These are phyloP conservation scores for Calendula officinalis DNA, from an alignment of 129 eudicot species.

Conservation along the genomic window DNA sequence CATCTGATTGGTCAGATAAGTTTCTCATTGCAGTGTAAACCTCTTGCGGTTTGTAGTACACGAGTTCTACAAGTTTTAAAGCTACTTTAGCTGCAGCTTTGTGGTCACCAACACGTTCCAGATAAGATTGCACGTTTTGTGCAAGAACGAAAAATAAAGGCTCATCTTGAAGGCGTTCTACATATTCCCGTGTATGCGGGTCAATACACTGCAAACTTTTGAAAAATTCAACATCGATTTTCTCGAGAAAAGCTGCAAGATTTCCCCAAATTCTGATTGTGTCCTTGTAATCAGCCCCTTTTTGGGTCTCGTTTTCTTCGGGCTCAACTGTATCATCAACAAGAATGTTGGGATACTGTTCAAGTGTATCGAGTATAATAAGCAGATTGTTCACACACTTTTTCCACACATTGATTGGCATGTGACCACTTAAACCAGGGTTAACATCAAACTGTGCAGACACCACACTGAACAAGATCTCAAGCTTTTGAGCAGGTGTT, in stretches of 20 bases:
- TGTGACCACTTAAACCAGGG: constrained; percentile 80
- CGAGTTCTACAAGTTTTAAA: constrained; percentile 75
- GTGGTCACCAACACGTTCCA: constrained; percentile 63
- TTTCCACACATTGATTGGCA: constrained; percentile 91
- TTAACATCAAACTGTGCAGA: constrained; percentile 97
- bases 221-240: constrained; percentile 75
- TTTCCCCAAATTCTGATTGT: constrained; percentile 92
- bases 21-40: constrained; percentile 90
- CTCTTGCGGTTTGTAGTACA: constrained; percentile 88
- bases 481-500: constrained; percentile 98
- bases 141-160: constrained; percentile 79
- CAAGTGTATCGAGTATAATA: constrained; percentile 69
- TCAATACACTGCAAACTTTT: constrained; percentile 89
- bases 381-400: constrained; percentile 88
- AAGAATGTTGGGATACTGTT: constrained; percentile 59
- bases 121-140: constrained; percentile 76
- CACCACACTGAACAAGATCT: constrained; percentile 74
- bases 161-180: constrained; percentile 87
- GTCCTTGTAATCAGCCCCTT: constrained; percentile 67
- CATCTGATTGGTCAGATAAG: constrained; percentile 58
- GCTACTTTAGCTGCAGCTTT: constrained; percentile 89
- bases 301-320: constrained; percentile 89
- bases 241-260: constrained; percentile 83
- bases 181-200: constrained; percentile 93
- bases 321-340: constrained; percentile 89